These are phyloP conservation scores for Geotrichum fermentans DNA, from an alignment of 1,139 yeast species.

Conservation along the genomic window DNA sequence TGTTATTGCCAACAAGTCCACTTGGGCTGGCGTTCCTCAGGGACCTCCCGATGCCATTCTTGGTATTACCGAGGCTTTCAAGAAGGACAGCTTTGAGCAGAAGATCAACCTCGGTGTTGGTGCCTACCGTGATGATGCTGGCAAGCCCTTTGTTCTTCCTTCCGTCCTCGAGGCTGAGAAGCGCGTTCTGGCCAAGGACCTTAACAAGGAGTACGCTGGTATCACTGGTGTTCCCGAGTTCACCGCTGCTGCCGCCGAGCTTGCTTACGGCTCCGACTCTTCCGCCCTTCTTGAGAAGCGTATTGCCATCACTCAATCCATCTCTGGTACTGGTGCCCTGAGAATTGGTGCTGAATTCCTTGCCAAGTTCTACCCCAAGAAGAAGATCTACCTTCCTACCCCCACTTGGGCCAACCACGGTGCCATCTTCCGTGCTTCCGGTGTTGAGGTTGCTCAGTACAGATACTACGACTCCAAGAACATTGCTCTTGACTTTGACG, in stretches of 20 bases:
- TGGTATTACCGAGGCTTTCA: constrained; percentile 59
- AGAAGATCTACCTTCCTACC: constrained; percentile 52
- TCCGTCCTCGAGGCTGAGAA: constrained; percentile 62
- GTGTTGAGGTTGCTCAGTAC: constrained; percentile 47
- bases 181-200: constrained; percentile 39
- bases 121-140: constrained; percentile 88
- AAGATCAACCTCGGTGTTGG: constrained; percentile 94
- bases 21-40: constrained; percentile 44
- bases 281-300: constrained; percentile 42
- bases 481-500: constrained; percentile 62
- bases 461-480: constrained; percentile 64
- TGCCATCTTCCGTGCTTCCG: constrained; percentile 47
- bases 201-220: constrained; percentile 86
- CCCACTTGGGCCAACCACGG: constrained; percentile 77
- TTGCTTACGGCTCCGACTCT: constrained; percentile 43
- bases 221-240: constrained; percentile 80
- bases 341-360: constrained; percentile 63
- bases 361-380: constrained; percentile 47
- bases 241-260: constrained; percentile 70
- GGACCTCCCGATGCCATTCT: constrained; percentile 67
- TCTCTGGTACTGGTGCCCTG: constrained; percentile 71
- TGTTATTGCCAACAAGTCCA: constrained; percentile 24
- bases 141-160: constrained; percentile 92
- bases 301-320: constrained; percentile 60
- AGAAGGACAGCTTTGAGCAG: constrained; percentile 40